phyloP scores from a whole-genome alignment of 208 protist genomes.

The Willaertia magna region DNA sequence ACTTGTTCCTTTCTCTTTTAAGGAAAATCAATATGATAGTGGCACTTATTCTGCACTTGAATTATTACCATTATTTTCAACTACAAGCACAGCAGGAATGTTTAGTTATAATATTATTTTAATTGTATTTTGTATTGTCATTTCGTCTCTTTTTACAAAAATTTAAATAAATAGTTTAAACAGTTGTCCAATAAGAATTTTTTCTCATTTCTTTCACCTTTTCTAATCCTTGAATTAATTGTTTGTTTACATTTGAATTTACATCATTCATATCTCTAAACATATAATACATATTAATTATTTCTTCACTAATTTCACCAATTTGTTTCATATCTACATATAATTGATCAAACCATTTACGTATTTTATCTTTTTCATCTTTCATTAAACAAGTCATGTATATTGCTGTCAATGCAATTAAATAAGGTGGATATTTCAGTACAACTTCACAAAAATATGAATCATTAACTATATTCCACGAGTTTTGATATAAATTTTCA shows the following conservation, averaged over 20 bases:
- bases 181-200: background rate
- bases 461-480: constrained; percentile 33
- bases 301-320: background rate
- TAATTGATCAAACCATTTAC: background rate
- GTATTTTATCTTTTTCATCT: background rate
- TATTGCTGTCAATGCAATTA: constrained; percentile 26
- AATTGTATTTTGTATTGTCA: no score
- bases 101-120: background rate
- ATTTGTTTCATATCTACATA: background rate
- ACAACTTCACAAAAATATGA: constrained; percentile 25
- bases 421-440: constrained; percentile 26
- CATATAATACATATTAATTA: background rate
- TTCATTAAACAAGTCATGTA: constrained; percentile 23
- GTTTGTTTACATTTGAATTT: background rate
- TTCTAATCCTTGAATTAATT: background rate
- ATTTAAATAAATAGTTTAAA: no score
- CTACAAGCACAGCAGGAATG: background rate
- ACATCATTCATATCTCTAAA: background rate
- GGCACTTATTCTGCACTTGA: background rate
- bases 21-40: background rate
- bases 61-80: background rate
- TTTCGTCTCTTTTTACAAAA: no score
- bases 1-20: background rate
- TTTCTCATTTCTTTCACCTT: background rate
- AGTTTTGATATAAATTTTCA: background rate